These are phyloP conservation scores for Lasiodiplodia sp. DNA, from an alignment of 2,329 filamentous ascomycete genomes.

Conservation along the genomic window DNA sequence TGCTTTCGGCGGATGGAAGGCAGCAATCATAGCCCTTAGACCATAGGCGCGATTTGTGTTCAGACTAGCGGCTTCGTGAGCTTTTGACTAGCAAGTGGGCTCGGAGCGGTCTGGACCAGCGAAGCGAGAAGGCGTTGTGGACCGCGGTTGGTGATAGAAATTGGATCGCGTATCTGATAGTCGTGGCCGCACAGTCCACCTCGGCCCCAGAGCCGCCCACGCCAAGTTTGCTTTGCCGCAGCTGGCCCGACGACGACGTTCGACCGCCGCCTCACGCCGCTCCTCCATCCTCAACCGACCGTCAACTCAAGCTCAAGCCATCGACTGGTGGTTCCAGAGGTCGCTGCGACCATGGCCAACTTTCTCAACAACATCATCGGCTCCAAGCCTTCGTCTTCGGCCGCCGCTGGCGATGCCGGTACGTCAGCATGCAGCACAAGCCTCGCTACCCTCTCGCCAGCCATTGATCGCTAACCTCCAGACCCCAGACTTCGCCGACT, in stretches of 20 bases:
- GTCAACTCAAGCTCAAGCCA: constrained; percentile 6
- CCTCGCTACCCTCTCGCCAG: constrained; percentile 31
- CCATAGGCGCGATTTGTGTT: not conserved
- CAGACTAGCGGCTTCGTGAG: not conserved
- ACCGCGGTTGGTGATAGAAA: constrained; percentile 4
- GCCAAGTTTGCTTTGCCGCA: constrained; percentile 28
- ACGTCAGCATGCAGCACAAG: constrained; percentile 46
- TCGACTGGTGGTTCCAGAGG: constrained; percentile 11
- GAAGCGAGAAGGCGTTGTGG: not conserved
- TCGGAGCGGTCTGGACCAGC: not conserved
- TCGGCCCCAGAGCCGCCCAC: constrained; percentile 13
- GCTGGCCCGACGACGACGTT: constrained; percentile 22
- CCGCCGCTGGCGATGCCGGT: constrained; percentile 70
- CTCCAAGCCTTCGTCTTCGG: constrained; percentile 65
- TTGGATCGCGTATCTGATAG: constrained; percentile 9
- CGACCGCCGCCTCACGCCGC: constrained; percentile 10
- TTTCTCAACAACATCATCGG: constrained; percentile 74
- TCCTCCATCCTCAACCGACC: constrained; percentile 17
- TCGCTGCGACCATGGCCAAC: constrained; percentile 52
- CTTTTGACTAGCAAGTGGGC: not conserved
- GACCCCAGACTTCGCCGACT: constrained; percentile 87
- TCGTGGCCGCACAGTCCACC: constrained; percentile 10
- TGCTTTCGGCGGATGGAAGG: constrained; percentile 5
- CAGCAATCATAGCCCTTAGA: constrained; percentile 9
- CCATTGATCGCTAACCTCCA: constrained; percentile 31